phyloP scores from a whole-genome alignment of 805 yeast species.

The Kodamaea leandrae region DNA sequence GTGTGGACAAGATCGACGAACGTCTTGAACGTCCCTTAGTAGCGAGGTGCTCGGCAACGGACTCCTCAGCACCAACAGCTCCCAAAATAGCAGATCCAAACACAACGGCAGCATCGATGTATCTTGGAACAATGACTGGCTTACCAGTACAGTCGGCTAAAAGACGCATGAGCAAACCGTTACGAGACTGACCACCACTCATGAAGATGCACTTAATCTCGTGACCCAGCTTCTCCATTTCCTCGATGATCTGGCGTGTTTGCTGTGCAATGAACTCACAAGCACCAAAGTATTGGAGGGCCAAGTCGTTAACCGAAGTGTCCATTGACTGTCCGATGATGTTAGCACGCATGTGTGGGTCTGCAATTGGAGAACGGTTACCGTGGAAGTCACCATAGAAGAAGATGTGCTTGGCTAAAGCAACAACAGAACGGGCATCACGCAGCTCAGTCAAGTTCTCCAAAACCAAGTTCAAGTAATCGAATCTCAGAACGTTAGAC shows the following conservation, averaged over 20 bases:
- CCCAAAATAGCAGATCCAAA: conserved; percentile 94
- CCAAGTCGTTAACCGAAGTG: conserved; percentile 76
- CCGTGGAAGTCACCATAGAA: conserved; percentile 97
- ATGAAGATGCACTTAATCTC: conserved; percentile 70
- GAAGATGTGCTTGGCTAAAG: conserved; percentile 79
- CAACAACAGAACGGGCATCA: conserved; percentile 67
- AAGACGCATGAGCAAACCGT: conserved; percentile 81
- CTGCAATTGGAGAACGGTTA: conserved; percentile 96
- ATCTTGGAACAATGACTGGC: conserved; percentile 89
- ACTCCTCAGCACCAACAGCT: conserved; percentile 83
- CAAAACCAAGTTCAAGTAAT: conserved; percentile 71
- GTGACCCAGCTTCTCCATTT: conserved; percentile 81
- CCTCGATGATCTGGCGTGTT: conserved; percentile 90
- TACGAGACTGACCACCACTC: conserved; percentile 97
- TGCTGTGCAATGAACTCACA: conserved; percentile 98
- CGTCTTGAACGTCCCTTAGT: conserved; percentile 37
- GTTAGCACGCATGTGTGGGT: conserved; percentile 87
- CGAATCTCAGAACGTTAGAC: conserved; percentile 73
- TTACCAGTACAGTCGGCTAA: conserved; percentile 90
- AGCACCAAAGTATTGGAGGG: conserved; percentile 84
- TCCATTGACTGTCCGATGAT: conserved; percentile 95
- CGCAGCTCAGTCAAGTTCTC: conserved; percentile 60
- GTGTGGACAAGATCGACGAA: conserved; percentile 28
- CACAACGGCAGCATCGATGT: conserved; percentile 96
- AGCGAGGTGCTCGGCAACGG: conserved; percentile 38